phyloP scores from a whole-genome alignment of 805 yeast species.

The Candida anglica region DNA sequence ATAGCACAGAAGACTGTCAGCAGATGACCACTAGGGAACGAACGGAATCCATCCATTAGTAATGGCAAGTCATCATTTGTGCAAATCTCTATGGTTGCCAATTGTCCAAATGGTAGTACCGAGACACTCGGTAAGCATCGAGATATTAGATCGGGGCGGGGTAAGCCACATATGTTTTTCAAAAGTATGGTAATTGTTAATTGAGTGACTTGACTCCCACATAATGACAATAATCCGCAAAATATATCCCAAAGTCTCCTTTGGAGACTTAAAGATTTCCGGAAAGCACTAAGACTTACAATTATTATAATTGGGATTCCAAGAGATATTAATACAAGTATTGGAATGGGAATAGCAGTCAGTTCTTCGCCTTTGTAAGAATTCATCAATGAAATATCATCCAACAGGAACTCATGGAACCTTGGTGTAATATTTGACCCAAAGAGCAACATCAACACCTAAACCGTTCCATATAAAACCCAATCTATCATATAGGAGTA shows the following conservation, averaged over 20 bases:
- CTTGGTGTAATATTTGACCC: constrained; percentile 33
- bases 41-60: constrained; percentile 21
- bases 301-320: constrained; percentile 29
- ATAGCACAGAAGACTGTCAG: constrained; percentile 28
- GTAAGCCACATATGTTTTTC: constrained; percentile 24
- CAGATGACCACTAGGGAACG: constrained; percentile 28
- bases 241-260: constrained; percentile 40
- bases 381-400: constrained; percentile 28
- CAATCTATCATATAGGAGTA: constrained; percentile 16
- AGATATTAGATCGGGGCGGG: constrained; percentile 23
- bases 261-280: constrained; percentile 10
- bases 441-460: constrained; percentile 20
- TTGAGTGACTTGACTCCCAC: constrained; percentile 36
- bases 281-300: constrained; percentile 11
- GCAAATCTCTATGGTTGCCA: constrained; percentile 15
- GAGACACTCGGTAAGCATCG: constrained; percentile 15
- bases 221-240: constrained; percentile 27
- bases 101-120: constrained; percentile 3
- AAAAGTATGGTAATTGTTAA: constrained; percentile 30
- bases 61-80: constrained; percentile 9
- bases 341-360: constrained; percentile 26
- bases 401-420: constrained; percentile 35
- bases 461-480: constrained; percentile 15
- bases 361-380: constrained; percentile 28
- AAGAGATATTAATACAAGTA: constrained; percentile 23